Conservation (phyloP, 805 yeast species). For the Scheffersomyces ergatensis region DNA sequence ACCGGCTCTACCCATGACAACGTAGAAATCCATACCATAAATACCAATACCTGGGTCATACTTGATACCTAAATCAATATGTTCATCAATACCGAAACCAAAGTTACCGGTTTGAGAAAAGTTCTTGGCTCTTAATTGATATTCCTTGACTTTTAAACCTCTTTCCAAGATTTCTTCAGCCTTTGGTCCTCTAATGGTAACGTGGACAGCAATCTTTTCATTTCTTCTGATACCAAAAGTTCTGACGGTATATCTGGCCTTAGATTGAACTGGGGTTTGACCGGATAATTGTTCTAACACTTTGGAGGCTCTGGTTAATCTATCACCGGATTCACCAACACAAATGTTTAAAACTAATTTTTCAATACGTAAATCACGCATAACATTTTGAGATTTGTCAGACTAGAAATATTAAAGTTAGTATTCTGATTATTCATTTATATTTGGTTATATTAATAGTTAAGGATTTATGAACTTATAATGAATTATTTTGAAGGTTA, state of each 20-base stretch:
- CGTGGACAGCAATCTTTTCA: constrained; percentile 99
- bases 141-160: constrained; percentile 99
- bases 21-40: constrained; percentile 99
- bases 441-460: no score
- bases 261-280: constrained; percentile 99
- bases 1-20: constrained; percentile 99
- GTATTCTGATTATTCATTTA: no score
- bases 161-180: constrained; percentile 94
- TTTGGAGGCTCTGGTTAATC: constrained; percentile 99
- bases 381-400: constrained; percentile 73
- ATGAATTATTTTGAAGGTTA: no score
- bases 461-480: no score
- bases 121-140: constrained; percentile 91
- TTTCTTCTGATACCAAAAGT: constrained; percentile 99
- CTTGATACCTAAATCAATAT: constrained; percentile 99
- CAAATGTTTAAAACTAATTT: constrained; percentile 99
- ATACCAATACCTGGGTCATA: constrained; percentile 99
- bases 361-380: constrained; percentile 99
- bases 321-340: constrained; percentile 99
- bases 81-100: constrained; percentile 99
- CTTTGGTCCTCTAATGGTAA: constrained; percentile 99
- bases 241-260: constrained; percentile 99
- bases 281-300: constrained; percentile 99
- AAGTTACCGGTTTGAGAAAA: constrained; percentile 99
- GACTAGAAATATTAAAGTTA: constrained; percentile 20